Percentiles rank a stretch among this genome's conserved stretches.
Evolutionary conservation across 768 basidiomycete genomes (phyloP).

Genomic region (Kwoniella heveanensis): DNA sequence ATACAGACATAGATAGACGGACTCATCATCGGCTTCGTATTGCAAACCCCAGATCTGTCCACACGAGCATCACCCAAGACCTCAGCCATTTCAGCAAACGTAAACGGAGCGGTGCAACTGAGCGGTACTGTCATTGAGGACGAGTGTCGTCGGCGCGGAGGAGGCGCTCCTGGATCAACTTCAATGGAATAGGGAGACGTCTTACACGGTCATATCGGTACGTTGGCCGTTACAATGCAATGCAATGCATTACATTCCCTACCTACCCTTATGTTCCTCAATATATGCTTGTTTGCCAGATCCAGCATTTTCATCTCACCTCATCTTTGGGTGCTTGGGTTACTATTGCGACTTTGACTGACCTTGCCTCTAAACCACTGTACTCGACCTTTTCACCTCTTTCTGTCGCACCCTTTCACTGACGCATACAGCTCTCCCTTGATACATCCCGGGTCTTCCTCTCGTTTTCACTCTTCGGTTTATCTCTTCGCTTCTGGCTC

Average conservation of each 20-base stretch:
- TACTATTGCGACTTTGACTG: slow-evolving; percentile 12
- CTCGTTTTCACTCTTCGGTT: too few species aligned
- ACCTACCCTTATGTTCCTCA: too few species aligned
- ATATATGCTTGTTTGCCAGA: background rate
- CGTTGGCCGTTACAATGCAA: background rate
- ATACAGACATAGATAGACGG: too few species aligned
- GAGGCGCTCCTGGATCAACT: background rate
- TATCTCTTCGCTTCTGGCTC: too few species aligned
- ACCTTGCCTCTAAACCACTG: background rate
- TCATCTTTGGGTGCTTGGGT: too few species aligned
- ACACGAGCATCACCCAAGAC: too few species aligned
- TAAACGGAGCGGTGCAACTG: background rate
- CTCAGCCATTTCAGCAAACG: background rate
- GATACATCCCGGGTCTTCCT: too few species aligned
- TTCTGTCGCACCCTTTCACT: background rate
- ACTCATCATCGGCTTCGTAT: background rate
- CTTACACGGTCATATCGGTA: background rate
- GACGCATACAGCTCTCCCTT: background rate
- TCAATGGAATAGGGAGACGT: background rate
- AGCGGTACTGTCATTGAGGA: background rate
- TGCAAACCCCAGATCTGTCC: background rate
- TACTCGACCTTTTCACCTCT: background rate
- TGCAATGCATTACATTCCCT: too few species aligned
- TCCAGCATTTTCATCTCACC: background rate
- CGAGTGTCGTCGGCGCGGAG: background rate